Conservation (phyloP, 1,139 yeast species). For the Protomyces pachydermus region DNA sequence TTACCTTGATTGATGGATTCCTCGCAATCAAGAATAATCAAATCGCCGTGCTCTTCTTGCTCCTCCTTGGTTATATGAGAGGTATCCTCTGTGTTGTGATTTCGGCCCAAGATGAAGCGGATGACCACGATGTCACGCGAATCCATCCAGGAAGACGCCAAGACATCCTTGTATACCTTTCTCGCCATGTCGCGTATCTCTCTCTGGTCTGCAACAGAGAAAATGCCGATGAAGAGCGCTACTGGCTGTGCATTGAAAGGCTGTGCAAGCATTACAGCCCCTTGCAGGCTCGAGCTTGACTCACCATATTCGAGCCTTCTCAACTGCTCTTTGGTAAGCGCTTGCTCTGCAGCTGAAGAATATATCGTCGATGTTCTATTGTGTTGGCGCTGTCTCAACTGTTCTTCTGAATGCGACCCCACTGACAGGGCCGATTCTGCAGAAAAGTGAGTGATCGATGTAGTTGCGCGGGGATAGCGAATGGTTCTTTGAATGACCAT, state of each 20-base stretch:
- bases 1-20: conserved; percentile 17
- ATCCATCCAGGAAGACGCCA: neutral
- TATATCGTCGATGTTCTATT: too few species aligned
- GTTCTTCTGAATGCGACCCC: too few species aligned
- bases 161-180: neutral
- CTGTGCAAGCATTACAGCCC: too few species aligned
- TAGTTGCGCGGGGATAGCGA: too few species aligned
- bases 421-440: too few species aligned
- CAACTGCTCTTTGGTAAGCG: too few species aligned
- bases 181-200: neutral
- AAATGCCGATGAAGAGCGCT: neutral
- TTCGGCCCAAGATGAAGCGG: neutral
- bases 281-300: too few species aligned
- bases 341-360: too few species aligned
- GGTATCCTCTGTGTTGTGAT: neutral
- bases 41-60: conserved; percentile 1
- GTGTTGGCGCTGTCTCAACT: too few species aligned
- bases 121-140: neutral
- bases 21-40: neutral
- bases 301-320: too few species aligned
- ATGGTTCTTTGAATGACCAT: too few species aligned
- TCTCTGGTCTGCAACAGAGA: neutral
- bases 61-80: neutral
- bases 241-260: neutral
- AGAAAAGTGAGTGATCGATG: too few species aligned